Evolutionary conservation across 495 filamentous ascomycete genomes (phyloP).

Genomic region (Pyrenula aspistea): DNA sequence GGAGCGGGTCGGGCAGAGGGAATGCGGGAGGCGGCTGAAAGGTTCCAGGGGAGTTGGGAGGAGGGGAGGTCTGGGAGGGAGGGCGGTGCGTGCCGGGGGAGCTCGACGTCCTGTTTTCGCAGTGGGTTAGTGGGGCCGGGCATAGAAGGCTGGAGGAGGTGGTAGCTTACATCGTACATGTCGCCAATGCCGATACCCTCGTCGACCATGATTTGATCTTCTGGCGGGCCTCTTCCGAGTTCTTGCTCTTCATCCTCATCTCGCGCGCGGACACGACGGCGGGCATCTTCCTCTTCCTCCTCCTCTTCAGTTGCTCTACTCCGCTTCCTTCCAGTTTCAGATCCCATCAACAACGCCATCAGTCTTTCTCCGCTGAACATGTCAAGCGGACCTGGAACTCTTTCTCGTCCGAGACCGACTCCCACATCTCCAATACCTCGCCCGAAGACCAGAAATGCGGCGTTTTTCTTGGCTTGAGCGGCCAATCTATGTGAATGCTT

Average conservation of each 20-base stretch:
- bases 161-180: slow-evolving; percentile 14
- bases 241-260: slow-evolving; percentile 19
- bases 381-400: slow-evolving; percentile 29
- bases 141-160: neutral
- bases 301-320: slow-evolving; percentile 21
- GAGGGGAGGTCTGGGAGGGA: slow-evolving; percentile 45
- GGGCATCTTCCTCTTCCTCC: slow-evolving; percentile 18
- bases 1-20: slow-evolving; percentile 22
- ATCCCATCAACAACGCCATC: slow-evolving; percentile 25
- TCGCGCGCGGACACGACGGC: slow-evolving; percentile 32
- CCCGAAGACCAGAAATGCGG: slow-evolving; percentile 38
- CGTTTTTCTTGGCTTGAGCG: slow-evolving; percentile 41
- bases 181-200: slow-evolving; percentile 17
- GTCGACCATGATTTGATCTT: slow-evolving; percentile 17
- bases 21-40: slow-evolving; percentile 39
- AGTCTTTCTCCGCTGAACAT: slow-evolving; percentile 42
- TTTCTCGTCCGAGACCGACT: slow-evolving; percentile 25
- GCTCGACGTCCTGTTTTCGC: slow-evolving; percentile 35
- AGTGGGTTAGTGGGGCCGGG: slow-evolving; percentile 4
- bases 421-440: slow-evolving; percentile 47
- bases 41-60: slow-evolving; percentile 61
- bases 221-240: slow-evolving; percentile 17
- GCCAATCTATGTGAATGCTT: slow-evolving; percentile 28
- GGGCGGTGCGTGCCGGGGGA: slow-evolving; percentile 45
- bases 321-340: slow-evolving; percentile 25